Evolutionary conservation across 768 basidiomycete species (phyloP).

Genomic region (Leccinum disarticulatum): DNA sequence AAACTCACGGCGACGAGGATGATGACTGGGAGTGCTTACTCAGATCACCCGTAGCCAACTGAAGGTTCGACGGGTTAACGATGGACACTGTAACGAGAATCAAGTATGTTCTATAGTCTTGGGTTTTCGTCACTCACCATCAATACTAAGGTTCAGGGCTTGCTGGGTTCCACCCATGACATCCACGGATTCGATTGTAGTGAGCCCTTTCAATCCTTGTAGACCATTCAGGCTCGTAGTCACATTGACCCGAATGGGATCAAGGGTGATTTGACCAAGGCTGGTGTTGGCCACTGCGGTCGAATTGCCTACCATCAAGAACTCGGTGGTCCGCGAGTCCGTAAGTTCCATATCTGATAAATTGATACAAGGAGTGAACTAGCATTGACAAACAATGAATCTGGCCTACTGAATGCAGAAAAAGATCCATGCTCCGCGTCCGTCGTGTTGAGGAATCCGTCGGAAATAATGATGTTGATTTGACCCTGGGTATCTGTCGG

Average conservation of each 20-base stretch:
- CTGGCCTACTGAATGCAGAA: conserved; percentile 54
- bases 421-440: conserved; percentile 50
- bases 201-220: conserved; percentile 56
- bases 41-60: conserved; percentile 60
- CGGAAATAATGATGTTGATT: conserved; percentile 61
- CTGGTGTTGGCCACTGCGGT: conserved; percentile 58
- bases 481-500: conserved; percentile 57
- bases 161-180: conserved; percentile 62
- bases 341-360: conserved; percentile 58
- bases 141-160: conserved; percentile 58
- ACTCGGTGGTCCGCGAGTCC: conserved; percentile 44
- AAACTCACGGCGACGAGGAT: neutral
- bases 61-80: conserved; percentile 65
- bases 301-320: conserved; percentile 60
- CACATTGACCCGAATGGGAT: conserved; percentile 72
- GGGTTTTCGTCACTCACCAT: conserved; percentile 38
- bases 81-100: conserved; percentile 48
- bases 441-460: conserved; percentile 52
- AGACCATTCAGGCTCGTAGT: conserved; percentile 59
- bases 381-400: neutral
- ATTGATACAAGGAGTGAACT: neutral
- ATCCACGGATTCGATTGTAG: conserved; percentile 58
- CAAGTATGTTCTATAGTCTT: neutral
- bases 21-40: conserved; percentile 39
- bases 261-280: conserved; percentile 65